Conservation (phyloP, 257 asterid genomes). For the Handroanthus guayacan region DNA sequence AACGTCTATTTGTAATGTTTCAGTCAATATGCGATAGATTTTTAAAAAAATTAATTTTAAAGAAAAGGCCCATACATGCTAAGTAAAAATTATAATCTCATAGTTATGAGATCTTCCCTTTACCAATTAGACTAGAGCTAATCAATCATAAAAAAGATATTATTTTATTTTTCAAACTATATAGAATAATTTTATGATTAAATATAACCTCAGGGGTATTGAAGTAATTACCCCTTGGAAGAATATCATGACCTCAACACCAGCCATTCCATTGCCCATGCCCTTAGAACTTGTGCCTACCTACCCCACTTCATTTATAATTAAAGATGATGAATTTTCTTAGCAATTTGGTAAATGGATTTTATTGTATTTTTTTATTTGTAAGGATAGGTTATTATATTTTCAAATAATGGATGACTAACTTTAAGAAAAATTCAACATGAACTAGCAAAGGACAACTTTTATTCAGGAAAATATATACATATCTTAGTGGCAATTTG, state of each 20-base stretch:
- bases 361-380: background rate
- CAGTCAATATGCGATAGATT: too few species aligned
- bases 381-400: background rate
- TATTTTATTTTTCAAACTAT: too few species aligned
- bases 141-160: too few species aligned
- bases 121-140: too few species aligned
- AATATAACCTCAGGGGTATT: too few species aligned
- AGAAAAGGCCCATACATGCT: too few species aligned
- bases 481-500: background rate
- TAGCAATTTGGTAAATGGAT: background rate
- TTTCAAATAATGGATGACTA: background rate
- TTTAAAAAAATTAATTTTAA: too few species aligned
- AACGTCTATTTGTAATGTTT: too few species aligned
- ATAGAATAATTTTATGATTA: too few species aligned
- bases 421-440: background rate
- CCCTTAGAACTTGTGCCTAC: conserved; percentile 20
- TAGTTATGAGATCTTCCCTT: too few species aligned
- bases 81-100: too few species aligned
- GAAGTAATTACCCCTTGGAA: too few species aligned
- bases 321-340: background rate
- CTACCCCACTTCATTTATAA: conserved; percentile 10
- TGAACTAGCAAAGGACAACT: background rate
- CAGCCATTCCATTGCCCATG: background rate
- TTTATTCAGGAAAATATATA: background rate
- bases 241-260: background rate